Evolutionary conservation across 371 early-diverging fungal genomes (phyloP), one percentile per base, ranked within the genome.

Genomic region (Lichtheimia corymbifera): DNA sequence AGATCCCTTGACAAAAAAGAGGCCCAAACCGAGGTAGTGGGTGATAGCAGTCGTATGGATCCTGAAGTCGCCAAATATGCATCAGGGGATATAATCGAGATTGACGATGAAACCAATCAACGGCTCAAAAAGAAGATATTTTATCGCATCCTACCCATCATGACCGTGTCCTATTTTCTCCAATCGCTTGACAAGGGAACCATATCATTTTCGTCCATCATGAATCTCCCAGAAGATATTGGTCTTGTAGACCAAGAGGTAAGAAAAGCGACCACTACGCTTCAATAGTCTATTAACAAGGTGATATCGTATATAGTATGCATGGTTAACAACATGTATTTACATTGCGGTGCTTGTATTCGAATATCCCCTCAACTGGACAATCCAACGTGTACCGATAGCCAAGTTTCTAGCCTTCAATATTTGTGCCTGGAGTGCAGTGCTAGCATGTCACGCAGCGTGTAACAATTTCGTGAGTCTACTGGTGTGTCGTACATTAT

Each of bases 61-160:
- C 68, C 68, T 1, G 68, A 68, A 53, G 56, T 68, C 15, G 68
- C 68, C n/a, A 68, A 68, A 24, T 68, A 68, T 15, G 62, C 65
- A 24, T 35, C 35, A 9, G 45, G 50, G 13, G 61, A 60, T 20
- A 55, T 61, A 18, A 54, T 68, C 40, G 61, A 60, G n/a, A 57
- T 68, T 55, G 68, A 64, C 25, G 62, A 68, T 18, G 65, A 14
- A 13, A 68, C 68, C 12, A 61, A 68, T 20, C 45, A 40, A 25
- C 50, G 68, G 35, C 61, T 68, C 11, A 64, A 53, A 27, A 49
- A 54, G 22, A 55, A 55, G 54, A 61, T 68, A 15, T 56, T 61
- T 20, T 15, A 35, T 6, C 64, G 68, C 14, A 47, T 68, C 17
- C 50, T 68, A 14, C 18, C 50, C 9, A 57, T 68, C 30, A 68